Conservation (phyloP, 345 rosid genomes). For the Populus tremula region DNA sequence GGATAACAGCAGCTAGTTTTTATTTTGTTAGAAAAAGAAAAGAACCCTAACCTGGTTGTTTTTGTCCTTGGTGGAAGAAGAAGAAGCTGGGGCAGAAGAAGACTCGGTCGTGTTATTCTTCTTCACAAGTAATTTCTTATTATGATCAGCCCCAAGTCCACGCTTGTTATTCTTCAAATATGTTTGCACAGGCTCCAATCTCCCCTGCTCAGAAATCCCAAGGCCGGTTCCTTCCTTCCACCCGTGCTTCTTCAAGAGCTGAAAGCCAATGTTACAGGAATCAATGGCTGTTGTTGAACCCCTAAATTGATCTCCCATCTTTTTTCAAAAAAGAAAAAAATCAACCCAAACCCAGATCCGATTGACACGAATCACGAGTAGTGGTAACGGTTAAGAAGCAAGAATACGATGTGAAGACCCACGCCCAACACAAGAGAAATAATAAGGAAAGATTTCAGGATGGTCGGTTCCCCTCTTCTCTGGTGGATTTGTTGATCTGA, state of each 20-base stretch:
- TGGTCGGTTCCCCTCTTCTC: not conserved
- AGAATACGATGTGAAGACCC: not conserved
- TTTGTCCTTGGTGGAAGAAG: slow-evolving; percentile 21
- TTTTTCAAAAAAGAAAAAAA: not conserved
- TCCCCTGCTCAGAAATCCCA: slow-evolving; percentile 83
- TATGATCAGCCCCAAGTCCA: slow-evolving; percentile 61
- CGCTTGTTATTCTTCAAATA: slow-evolving; percentile 62
- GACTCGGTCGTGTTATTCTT: slow-evolving; percentile 41
- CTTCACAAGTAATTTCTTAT: slow-evolving; percentile 22
- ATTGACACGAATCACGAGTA: not conserved
- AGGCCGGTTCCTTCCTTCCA: slow-evolving; percentile 97
- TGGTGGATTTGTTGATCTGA: not conserved
- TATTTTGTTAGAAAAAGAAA: no score
- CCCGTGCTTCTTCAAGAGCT: slow-evolving; percentile 92
- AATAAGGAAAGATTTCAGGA: not conserved
- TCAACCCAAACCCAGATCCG: not conserved
- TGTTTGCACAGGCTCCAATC: slow-evolving; percentile 64
- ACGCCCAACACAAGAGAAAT: not conserved
- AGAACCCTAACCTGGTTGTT: slow-evolving; percentile 31
- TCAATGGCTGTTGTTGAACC: slow-evolving; percentile 44
- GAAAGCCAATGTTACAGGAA: slow-evolving; percentile 72
- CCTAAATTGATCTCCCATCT: not conserved
- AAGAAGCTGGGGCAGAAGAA: slow-evolving; percentile 1
- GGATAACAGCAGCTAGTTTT: no score
- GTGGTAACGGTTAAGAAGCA: no score